Evolutionary conservation across 805 yeast genomes (phyloP).

Genomic region (Spathaspora gorwiae): DNA sequence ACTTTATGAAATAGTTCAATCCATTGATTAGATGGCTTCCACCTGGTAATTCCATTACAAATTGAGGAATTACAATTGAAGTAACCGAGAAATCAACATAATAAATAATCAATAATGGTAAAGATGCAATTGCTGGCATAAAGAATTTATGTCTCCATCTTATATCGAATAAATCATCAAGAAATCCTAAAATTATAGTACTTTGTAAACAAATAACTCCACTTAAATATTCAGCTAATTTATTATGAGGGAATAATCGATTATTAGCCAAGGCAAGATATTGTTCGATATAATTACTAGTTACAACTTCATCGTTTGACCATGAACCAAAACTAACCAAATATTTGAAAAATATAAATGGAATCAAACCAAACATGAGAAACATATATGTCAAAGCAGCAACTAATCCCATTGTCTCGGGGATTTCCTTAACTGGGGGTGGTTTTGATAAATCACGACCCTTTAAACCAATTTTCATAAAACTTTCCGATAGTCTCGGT

Average conservation of each 20-base stretch:
- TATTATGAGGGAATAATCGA: constrained; percentile 67
- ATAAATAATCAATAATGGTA: constrained; percentile 87
- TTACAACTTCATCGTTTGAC: constrained; percentile 30
- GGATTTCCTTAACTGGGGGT: constrained; percentile 55
- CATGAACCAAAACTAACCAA: constrained; percentile 45
- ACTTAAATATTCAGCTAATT: constrained; percentile 79
- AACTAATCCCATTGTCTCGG: constrained; percentile 92
- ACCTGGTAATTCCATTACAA: constrained; percentile 39
- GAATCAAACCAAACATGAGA: constrained; percentile 78
- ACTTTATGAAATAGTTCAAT: constrained; percentile 17
- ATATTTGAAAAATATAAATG: constrained; percentile 78
- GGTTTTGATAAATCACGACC: constrained; percentile 84
- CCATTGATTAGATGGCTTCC: constrained; percentile 24
- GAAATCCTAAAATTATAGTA: constrained; percentile 79
- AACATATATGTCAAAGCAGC: constrained; percentile 78
- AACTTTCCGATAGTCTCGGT: constrained; percentile 63
- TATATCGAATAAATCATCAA: constrained; percentile 92
- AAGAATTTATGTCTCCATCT: constrained; percentile 98
- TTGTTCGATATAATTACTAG: constrained; percentile 31
- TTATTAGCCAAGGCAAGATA: constrained; percentile 27
- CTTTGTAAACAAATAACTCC: constrained; percentile 80
- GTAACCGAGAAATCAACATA: constrained; percentile 94
- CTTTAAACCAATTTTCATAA: constrained; percentile 72
- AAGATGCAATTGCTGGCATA: constrained; percentile 88
- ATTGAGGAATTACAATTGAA: constrained; percentile 73